Evolutionary conservation across 2,329 filamentous ascomycete genomes (phyloP).

Genomic region (Nothophaeocryptopus gaeumannii): DNA sequence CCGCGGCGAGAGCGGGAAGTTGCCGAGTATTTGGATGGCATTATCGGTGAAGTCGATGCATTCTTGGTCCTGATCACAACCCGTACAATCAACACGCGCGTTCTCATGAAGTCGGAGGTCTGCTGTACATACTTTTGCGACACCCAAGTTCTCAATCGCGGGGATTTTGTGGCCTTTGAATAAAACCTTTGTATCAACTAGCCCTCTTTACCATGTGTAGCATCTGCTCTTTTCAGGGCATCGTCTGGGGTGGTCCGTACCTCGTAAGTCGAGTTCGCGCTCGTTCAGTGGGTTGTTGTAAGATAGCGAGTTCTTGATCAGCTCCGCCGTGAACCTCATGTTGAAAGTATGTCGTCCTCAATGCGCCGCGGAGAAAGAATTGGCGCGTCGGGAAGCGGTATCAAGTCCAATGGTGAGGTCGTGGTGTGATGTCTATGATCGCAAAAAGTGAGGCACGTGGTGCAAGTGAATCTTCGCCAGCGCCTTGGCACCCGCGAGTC

Average conservation of each 20-base stretch:
- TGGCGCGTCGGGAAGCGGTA: not conserved
- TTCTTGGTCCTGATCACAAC: constrained; percentile 65
- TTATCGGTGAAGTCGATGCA: constrained; percentile 98
- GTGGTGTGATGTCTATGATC: too few species aligned
- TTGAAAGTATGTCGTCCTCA: constrained; percentile 25
- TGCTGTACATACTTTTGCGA: constrained; percentile 66
- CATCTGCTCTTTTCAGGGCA: constrained; percentile 88
- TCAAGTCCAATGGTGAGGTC: not conserved
- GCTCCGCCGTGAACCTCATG: constrained; percentile 94
- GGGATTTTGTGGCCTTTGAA: constrained; percentile 93
- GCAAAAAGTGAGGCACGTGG: constrained; percentile 1
- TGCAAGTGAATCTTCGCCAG: not conserved
- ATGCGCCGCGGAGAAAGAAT: not conserved
- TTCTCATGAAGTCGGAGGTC: too few species aligned
- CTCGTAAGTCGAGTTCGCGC: constrained; percentile 98
- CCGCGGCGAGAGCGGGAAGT: constrained; percentile 88
- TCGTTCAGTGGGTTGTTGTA: constrained; percentile 99
- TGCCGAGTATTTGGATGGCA: constrained; percentile 82
- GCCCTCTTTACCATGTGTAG: constrained; percentile 63
- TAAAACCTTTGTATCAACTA: constrained; percentile 40
- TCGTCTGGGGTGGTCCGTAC: constrained; percentile 58
- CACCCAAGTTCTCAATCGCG: constrained; percentile 94
- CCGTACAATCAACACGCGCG: too few species aligned
- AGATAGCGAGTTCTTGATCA: constrained; percentile 90
- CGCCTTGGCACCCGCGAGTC: constrained; percentile 1